These are phyloP conservation scores for Phytophthora niederhauseri DNA, from an alignment of 352 stramenopile species.

Conservation along the genomic window DNA sequence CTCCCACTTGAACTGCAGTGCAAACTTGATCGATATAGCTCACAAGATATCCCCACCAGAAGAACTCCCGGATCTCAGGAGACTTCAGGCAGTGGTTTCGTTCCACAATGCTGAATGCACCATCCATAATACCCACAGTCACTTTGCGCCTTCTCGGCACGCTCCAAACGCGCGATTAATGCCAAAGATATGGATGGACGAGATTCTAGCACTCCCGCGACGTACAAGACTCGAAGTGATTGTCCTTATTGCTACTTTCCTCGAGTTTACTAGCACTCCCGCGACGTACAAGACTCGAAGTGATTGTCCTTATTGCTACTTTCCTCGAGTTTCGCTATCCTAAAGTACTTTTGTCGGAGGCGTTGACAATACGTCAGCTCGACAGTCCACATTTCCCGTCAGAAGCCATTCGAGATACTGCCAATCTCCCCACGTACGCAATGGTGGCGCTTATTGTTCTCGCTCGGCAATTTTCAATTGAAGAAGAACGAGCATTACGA, in stretches of 20 bases:
- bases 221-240: conserved; percentile 42
- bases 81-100: conserved; percentile 40
- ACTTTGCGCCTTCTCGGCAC: conserved; percentile 50
- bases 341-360: conserved; percentile 46
- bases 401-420: conserved; percentile 41
- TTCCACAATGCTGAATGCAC: conserved; percentile 57
- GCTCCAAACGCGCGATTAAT: conserved; percentile 36
- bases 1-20: background rate
- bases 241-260: conserved; percentile 38
- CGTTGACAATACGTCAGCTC: conserved; percentile 50
- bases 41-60: conserved; percentile 19
- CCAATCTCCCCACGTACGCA: conserved; percentile 49
- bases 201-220: conserved; percentile 38
- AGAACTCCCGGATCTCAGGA: conserved; percentile 39
- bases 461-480: conserved; percentile 34
- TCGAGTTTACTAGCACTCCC: conserved; percentile 38
- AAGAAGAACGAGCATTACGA: conserved; percentile 29
- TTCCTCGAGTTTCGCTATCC: conserved; percentile 54
- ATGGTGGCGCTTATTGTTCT: conserved; percentile 43
- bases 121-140: conserved; percentile 51
- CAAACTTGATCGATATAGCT: conserved; percentile 29
- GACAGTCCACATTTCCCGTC: conserved; percentile 26
- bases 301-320: conserved; percentile 40
- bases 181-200: conserved; percentile 40
- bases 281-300: conserved; percentile 35